phyloP scores from a whole-genome alignment of 306 rosid species.

The Carpinus viminea region DNA sequence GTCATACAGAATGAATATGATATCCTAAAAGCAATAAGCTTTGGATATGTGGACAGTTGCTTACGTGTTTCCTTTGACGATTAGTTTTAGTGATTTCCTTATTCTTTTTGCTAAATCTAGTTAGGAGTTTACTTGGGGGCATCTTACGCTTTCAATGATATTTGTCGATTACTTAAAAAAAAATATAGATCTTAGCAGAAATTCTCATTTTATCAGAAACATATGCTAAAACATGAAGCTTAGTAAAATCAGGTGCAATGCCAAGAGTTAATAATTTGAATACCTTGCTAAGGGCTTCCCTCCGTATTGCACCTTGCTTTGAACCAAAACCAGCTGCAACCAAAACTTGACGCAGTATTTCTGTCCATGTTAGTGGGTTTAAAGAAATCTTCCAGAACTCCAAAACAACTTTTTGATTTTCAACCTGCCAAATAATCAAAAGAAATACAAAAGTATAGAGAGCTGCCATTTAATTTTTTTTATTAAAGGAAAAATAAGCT shows the following conservation, averaged over 20 bases:
- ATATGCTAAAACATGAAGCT: not conserved
- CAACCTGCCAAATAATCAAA: conserved; percentile 63
- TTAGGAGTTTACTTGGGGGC: no score
- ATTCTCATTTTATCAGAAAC: not conserved
- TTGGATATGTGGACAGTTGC: no score
- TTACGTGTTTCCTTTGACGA: no score
- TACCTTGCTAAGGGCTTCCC: conserved; percentile 77
- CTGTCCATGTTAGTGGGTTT: conserved; percentile 90
- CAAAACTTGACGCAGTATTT: conserved; percentile 87
- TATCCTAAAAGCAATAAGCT: not conserved
- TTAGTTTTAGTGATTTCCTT: no score
- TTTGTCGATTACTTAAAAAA: no score
- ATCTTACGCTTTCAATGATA: no score
- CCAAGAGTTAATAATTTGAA: conserved; percentile 15
- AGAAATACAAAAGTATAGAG: conserved; percentile 17
- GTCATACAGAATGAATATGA: not conserved
- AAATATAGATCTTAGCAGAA: no score
- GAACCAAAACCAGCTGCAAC: conserved; percentile 95
- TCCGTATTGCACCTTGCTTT: conserved; percentile 60
- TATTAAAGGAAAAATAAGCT: conserved; percentile 2
- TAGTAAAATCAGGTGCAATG: not conserved
- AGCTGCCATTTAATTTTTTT: conserved; percentile 6
- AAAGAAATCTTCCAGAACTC: conserved; percentile 76
- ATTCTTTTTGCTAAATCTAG: no score
- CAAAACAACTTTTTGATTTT: conserved; percentile 57